Conservation (phyloP, 306 rosid species). For the Medicago arabica region DNA sequence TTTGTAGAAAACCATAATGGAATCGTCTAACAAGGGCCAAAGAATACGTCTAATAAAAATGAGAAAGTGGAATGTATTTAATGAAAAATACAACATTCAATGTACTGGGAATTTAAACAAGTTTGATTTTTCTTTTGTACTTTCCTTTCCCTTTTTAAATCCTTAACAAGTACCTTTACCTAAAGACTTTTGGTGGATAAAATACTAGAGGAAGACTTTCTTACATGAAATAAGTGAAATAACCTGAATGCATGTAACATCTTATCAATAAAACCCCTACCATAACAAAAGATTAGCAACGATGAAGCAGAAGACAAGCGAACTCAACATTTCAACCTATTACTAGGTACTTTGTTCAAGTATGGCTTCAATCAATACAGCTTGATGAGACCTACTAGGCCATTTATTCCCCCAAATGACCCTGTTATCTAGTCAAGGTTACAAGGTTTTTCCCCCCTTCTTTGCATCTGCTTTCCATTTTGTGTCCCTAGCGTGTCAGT, state of each 20-base stretch:
- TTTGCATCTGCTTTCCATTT: no score
- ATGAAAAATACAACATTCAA: not conserved
- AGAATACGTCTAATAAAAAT: not conserved
- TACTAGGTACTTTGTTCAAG: not conserved
- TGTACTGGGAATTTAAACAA: not conserved
- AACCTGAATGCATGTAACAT: not conserved
- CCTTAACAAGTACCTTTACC: not conserved
- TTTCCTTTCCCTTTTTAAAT: slow-evolving; percentile 3
- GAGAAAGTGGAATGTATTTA: not conserved
- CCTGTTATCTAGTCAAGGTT: no score
- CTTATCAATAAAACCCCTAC: not conserved
- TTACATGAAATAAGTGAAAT: not conserved
- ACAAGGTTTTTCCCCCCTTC: no score
- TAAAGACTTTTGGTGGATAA: not conserved
- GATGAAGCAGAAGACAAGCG: not conserved
- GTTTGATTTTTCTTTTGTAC: not conserved
- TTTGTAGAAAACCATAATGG: not conserved
- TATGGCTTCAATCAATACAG: not conserved
- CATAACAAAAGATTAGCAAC: not conserved
- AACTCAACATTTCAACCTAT: not conserved
- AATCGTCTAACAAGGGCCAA: not conserved
- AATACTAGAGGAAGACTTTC: not conserved
- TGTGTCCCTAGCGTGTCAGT: no score
- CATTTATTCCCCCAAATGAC: not conserved
- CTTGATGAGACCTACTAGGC: not conserved